Base-by-base conservation (phyloP, 352 stramenopile species). In the Globisporangium sylvaticum region DNA sequence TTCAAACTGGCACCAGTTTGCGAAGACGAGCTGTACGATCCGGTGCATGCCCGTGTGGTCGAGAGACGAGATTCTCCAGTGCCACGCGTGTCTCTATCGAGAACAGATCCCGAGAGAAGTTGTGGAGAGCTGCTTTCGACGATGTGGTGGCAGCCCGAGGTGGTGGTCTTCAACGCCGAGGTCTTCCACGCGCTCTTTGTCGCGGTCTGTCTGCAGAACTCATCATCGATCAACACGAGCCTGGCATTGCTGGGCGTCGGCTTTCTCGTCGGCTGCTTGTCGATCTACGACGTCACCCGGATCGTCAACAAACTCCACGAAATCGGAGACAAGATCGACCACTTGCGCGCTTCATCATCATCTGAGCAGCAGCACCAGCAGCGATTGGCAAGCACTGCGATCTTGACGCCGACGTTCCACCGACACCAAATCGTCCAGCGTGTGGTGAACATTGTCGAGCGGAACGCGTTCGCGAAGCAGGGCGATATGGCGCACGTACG, bases 131-230 rank as follows among this genome's bases (percentile, higher is more conserved):
- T 37, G 31, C 31, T 37, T 37, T 37, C 31, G 31, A 37, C 31
- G 31, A 37, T 37, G 31, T 6, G 31, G n/a, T n/a, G 71, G 3
- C 75, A 81, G 20, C 72, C 76, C 1, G 78, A 86, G 58, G 65
- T 68, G 0, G 70, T 88, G 4, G 75, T 84, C 22, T 81, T 88
- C 58, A 86, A 83, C 29, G 73, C 81, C 4, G 76, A 88, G 29
- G 65, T 88, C 50, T 88, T 83, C 54, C 76, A 86, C 55, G 65
- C 78, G 34, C 58, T 88, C 3, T 88, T 77, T 22, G 76, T 86
- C 1, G 68, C 76, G 0, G 72, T 75, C 14, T 75, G 71, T 24
- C 75, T 88, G 44, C 68, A 82, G 39, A 76, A 64, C 3, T 58
- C 71, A 9, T 65, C 74, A 24, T 81, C 69, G 0, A 67, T 73